These are phyloP conservation scores for Neonectria neomacrospora DNA, from an alignment of 2,329 filamentous ascomycete genomes.

Conservation along the genomic window DNA sequence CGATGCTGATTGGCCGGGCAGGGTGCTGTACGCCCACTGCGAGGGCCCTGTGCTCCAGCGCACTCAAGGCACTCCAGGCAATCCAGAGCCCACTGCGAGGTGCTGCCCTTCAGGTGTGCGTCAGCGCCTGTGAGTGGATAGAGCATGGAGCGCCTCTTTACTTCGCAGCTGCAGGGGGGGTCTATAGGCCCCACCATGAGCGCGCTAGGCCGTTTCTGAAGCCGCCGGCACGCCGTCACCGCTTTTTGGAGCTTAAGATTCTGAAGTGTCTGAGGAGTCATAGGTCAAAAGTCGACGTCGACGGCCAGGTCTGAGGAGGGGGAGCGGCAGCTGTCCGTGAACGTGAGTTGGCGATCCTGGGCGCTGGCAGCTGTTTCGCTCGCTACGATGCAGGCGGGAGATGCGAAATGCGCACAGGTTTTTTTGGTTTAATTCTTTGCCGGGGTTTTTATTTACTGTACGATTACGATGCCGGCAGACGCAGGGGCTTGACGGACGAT, in stretches of 20 bases:
- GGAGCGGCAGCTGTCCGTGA: conserved; percentile 15
- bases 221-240: conserved; percentile 40
- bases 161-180: conserved; percentile 7
- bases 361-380: conserved; percentile 33
- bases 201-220: conserved; percentile 33
- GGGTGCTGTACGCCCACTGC: conserved; percentile 4
- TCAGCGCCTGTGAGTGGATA: conserved; percentile 12
- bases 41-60: conserved; percentile 4
- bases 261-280: conserved; percentile 21
- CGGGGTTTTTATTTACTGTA: conserved; percentile 11
- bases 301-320: conserved; percentile 1
- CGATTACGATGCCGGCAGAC: not conserved
- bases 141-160: conserved; percentile 13
- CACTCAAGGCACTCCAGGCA: conserved; percentile 16
- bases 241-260: conserved; percentile 40
- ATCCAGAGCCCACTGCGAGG: not conserved
- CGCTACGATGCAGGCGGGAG: conserved; percentile 30
- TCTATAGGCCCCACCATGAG: conserved; percentile 9
- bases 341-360: conserved; percentile 25
- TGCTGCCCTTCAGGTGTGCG: not conserved
- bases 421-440: not conserved
- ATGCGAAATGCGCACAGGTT: conserved; percentile 23
- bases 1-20: conserved; percentile 21
- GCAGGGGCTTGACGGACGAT: not conserved
- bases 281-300: conserved; percentile 8